Conservation (phyloP, 192 early-diverging fungal genomes). For the Coemansia sp. region DNA sequence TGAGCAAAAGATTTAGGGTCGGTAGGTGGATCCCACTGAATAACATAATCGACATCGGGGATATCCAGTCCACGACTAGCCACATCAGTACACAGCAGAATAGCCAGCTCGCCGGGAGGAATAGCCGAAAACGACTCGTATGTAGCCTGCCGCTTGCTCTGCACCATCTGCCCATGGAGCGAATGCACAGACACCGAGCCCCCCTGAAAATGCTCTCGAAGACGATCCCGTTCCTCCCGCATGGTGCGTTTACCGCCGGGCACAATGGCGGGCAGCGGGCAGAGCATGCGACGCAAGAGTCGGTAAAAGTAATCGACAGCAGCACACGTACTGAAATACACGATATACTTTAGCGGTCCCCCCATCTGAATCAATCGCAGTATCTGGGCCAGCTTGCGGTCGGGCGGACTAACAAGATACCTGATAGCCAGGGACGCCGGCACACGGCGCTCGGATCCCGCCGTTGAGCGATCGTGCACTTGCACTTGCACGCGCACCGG, state of each 20-base stretch:
- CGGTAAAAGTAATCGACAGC: conserved; percentile 94
- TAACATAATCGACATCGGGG: conserved; percentile 91
- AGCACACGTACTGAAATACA: conserved; percentile 95
- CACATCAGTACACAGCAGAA: conserved; percentile 93
- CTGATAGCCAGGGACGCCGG: conserved; percentile 59
- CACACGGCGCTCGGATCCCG: conserved; percentile 16
- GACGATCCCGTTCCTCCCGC: conserved; percentile 18
- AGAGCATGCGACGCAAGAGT: conserved; percentile 46
- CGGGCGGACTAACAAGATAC: conserved; percentile 75
- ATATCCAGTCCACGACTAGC: conserved; percentile 94
- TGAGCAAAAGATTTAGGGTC: conserved; percentile 96
- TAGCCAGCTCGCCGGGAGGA: conserved; percentile 62
- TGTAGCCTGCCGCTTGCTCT: conserved; percentile 77
- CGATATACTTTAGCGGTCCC: conserved; percentile 76
- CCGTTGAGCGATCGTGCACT: conserved; percentile 60
- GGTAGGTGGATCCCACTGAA: conserved; percentile 94
- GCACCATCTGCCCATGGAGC: conserved; percentile 92
- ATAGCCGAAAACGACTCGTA: conserved; percentile 72
- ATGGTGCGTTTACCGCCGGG: conserved; percentile 41
- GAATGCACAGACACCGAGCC: conserved; percentile 53
- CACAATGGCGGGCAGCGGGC: conserved; percentile 18
- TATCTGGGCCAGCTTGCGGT: conserved; percentile 79
- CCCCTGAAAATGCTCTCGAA: conserved; percentile 9
- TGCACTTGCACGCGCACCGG: conserved; percentile 87
- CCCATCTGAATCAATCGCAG: conserved; percentile 61